Evolutionary conservation across 176 grass and related monocot genomes (phyloP).

Genomic region (Tillandsia leiboldiana): DNA sequence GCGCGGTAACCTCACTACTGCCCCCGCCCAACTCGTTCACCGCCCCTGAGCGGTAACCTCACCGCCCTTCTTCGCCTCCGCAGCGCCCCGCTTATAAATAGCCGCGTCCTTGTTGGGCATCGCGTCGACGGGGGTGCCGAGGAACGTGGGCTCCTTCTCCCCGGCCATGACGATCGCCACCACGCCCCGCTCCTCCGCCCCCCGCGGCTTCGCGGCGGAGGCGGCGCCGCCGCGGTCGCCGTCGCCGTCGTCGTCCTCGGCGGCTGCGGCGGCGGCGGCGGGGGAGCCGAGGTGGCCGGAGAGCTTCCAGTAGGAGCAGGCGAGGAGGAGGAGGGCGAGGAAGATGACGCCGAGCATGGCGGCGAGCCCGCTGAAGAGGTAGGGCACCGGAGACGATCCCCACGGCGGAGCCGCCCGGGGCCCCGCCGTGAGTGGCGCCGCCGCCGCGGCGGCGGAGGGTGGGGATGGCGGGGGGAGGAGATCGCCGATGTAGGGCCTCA

Average conservation of each 20-base stretch:
- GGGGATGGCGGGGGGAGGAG: not conserved
- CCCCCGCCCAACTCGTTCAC: no score
- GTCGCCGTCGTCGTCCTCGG: not conserved
- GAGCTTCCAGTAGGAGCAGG: constrained; percentile 33
- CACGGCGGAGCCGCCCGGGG: constrained; percentile 10
- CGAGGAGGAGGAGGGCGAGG: constrained; percentile 30
- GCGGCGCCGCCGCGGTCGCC: constrained; percentile 5
- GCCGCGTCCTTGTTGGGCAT: no score
- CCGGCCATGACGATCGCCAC: constrained; percentile 84
- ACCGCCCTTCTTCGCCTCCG: not conserved
- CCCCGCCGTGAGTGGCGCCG: not conserved
- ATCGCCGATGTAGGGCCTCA: not conserved
- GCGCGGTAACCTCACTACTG: no score
- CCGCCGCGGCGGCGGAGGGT: not conserved
- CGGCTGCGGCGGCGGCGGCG: not conserved
- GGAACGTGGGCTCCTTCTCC: constrained; percentile 44
- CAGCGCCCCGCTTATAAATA: not conserved
- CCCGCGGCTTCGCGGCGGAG: not conserved
- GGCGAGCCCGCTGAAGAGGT: constrained; percentile 38
- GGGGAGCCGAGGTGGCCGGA: constrained; percentile 23
- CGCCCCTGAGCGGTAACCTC: not conserved
- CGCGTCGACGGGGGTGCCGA: constrained; percentile 27
- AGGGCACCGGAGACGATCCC: constrained; percentile 30
- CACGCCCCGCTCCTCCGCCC: constrained; percentile 16
- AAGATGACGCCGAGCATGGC: constrained; percentile 38